These are phyloP conservation scores for Sporothrix luriei DNA, from an alignment of 2,329 filamentous ascomycete genomes.

Conservation along the genomic window DNA sequence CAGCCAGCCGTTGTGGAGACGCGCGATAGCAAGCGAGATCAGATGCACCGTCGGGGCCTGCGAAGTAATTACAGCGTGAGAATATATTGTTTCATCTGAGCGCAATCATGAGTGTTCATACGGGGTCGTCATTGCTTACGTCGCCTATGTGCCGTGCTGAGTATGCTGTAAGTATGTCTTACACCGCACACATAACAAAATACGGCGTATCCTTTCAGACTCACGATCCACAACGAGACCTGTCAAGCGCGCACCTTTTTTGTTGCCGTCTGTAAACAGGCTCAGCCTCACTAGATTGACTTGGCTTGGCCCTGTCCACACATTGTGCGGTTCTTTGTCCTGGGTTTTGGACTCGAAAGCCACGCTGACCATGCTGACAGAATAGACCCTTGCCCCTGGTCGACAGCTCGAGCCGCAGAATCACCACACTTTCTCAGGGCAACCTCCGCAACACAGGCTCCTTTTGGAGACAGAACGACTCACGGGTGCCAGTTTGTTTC, in stretches of 20 bases:
- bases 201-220: too few species aligned
- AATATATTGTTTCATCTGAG: not conserved
- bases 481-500: not conserved
- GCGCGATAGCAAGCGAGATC: not conserved
- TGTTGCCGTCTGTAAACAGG: not conserved
- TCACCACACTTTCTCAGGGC: not conserved
- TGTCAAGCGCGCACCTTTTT: too few species aligned
- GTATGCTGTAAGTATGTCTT: too few species aligned
- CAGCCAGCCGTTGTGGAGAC: not conserved
- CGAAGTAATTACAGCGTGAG: too few species aligned
- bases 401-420: not conserved
- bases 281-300: slow-evolving; percentile 13
- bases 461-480: not conserved
- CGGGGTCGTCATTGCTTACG: not conserved
- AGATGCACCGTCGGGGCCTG: not conserved
- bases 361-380: not conserved
- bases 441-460: not conserved
- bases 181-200: too few species aligned
- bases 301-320: not conserved
- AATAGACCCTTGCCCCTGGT: not conserved
- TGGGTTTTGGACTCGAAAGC: not conserved
- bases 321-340: not conserved
- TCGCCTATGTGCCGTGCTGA: too few species aligned
- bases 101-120: not conserved
- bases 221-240: too few species aligned